phyloP scores from a whole-genome alignment of 169 alveolate genomes.

The Eimeria acervulina region DNA sequence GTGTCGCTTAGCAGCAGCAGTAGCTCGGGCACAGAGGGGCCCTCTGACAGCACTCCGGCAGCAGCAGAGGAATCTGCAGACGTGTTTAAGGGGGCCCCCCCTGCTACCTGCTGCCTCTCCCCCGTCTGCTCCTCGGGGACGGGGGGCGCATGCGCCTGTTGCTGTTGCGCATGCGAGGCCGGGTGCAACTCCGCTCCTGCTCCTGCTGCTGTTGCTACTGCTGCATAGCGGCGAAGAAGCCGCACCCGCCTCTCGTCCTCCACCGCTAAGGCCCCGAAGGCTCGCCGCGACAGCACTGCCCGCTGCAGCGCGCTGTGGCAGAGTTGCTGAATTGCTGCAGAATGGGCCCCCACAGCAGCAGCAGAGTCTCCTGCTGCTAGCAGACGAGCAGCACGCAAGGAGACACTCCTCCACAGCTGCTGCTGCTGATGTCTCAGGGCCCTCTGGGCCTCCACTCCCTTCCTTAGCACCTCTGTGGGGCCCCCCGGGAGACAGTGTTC shows the following conservation, averaged over 20 bases:
- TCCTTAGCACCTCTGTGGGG: not conserved
- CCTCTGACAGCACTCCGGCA: too few relatives aligned
- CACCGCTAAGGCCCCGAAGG: not conserved
- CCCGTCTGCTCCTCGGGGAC: not conserved
- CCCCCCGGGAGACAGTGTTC: conserved; percentile 31
- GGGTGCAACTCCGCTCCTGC: not conserved
- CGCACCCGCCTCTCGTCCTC: conserved; percentile 37
- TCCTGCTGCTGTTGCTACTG: not conserved
- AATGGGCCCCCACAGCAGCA: not conserved
- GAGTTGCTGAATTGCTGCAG: not conserved
- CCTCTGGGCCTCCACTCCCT: conserved; percentile 7
- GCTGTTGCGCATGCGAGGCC: not conserved
- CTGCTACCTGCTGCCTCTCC: not conserved
- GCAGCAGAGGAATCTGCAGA: not conserved
- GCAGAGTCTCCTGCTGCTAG: not conserved
- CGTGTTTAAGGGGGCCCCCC: not conserved
- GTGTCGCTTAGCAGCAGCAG: not conserved
- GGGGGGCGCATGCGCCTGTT: not conserved
- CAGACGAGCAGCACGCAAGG: not conserved
- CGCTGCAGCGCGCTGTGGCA: conserved; percentile 51
- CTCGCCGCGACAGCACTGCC: not conserved
- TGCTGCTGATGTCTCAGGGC: not conserved
- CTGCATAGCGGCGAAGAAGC: not conserved
- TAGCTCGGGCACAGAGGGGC: conserved; percentile 14
- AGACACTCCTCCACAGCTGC: not conserved